Percentiles rank a stretch among this genome's conserved stretches.
Conservation (phyloP, 495 filamentous ascomycete genomes). For the Talaromyces trachyspermus region DNA sequence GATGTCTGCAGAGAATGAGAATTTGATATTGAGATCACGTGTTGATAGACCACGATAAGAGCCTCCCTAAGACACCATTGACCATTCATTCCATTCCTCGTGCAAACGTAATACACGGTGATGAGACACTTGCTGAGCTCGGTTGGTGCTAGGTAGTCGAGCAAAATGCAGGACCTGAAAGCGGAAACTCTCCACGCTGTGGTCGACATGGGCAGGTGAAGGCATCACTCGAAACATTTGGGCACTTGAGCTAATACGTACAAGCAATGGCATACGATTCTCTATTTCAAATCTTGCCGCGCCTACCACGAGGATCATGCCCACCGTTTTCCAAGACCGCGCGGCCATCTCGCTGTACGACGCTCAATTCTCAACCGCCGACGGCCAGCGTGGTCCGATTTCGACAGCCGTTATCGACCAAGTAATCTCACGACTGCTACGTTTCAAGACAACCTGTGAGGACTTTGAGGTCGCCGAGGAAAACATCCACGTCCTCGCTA, state of each 20-base stretch:
- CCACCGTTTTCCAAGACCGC: slow-evolving; percentile 69
- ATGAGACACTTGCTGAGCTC: too few species aligned
- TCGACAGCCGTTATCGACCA: slow-evolving; percentile 51
- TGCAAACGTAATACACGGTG: too few species aligned
- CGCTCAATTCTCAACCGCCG: slow-evolving; percentile 51
- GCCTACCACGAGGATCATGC: slow-evolving; percentile 61
- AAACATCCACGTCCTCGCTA: slow-evolving; percentile 72
- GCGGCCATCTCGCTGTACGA: slow-evolving; percentile 85
- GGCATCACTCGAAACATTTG: neutral
- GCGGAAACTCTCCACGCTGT: slow-evolving; percentile 19
- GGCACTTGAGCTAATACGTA: neutral
- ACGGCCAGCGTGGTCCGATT: slow-evolving; percentile 46
- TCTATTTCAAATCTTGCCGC: slow-evolving; percentile 75
- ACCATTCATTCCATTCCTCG: too few species aligned
- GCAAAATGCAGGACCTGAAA: too few species aligned
- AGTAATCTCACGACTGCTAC: slow-evolving; percentile 56
- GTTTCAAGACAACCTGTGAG: slow-evolving; percentile 67
- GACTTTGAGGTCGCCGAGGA: slow-evolving; percentile 55
- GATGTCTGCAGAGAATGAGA: too few species aligned
- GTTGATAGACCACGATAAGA: too few species aligned
- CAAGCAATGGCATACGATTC: slow-evolving; percentile 90
- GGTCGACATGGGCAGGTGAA: slow-evolving; percentile 68
- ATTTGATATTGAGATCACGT: too few species aligned
- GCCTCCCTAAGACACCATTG: too few species aligned
- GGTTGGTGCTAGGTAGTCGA: too few species aligned